Evolutionary conservation across 352 stramenopile genomes (phyloP).

Genomic region (Globisporangium spinosum): DNA sequence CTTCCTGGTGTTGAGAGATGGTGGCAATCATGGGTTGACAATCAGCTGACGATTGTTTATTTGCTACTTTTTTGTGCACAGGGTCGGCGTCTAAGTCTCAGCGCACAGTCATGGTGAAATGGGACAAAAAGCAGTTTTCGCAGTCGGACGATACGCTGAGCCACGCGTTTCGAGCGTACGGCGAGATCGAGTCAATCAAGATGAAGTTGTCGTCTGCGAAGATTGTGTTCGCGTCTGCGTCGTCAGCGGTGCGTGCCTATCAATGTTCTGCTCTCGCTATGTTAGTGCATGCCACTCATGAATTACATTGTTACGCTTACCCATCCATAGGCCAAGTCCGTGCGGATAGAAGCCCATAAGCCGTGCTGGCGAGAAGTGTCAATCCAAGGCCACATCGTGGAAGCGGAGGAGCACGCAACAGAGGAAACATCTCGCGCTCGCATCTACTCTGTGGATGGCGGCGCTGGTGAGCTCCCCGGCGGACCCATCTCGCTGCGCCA

Average conservation of each 20-base stretch:
- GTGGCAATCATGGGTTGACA: not conserved
- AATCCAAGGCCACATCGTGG: slow-evolving; percentile 70
- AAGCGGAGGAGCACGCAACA: slow-evolving; percentile 37
- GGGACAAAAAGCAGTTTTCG: slow-evolving; percentile 59
- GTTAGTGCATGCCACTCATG: not conserved
- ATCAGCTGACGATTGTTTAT: not conserved
- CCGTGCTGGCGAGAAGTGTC: slow-evolving; percentile 62
- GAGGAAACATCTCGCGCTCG: slow-evolving; percentile 12
- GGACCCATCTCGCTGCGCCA: slow-evolving; percentile 50
- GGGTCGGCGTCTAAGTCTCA: slow-evolving; percentile 43
- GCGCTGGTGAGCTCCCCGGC: slow-evolving; percentile 24
- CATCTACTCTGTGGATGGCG: slow-evolving; percentile 13
- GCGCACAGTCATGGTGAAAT: slow-evolving; percentile 77
- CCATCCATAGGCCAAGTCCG: slow-evolving; percentile 37
- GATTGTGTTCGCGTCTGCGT: slow-evolving; percentile 47
- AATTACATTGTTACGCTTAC: not conserved
- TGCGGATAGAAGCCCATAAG: slow-evolving; percentile 73
- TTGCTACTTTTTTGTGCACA: not conserved
- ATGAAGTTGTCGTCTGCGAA: slow-evolving; percentile 69
- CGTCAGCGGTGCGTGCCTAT: slow-evolving; percentile 32
- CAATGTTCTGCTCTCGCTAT: not conserved
- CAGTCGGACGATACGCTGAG: slow-evolving; percentile 78
- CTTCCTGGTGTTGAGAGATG: not conserved
- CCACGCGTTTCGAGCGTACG: slow-evolving; percentile 48
- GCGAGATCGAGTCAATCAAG: slow-evolving; percentile 64